Conservation (phyloP, 768 basidiomycete genomes). For the Leccinum subgranulosum region DNA sequence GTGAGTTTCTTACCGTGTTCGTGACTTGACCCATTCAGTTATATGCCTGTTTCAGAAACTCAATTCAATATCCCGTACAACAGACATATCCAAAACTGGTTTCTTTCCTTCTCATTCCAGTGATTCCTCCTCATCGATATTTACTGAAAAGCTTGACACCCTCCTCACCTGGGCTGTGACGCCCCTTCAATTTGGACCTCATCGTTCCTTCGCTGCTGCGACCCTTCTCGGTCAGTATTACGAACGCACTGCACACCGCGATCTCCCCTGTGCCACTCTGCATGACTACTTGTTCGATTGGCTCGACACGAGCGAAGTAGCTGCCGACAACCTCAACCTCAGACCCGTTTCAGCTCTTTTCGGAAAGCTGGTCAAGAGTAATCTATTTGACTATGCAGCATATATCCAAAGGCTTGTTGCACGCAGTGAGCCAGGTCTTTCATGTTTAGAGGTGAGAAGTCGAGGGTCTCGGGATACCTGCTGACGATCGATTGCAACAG, state of each 20-base stretch:
- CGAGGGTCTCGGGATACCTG: background rate
- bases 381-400: slow-evolving; percentile 67
- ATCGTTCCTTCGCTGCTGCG: slow-evolving; percentile 71
- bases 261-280: slow-evolving; percentile 55
- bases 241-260: slow-evolving; percentile 60
- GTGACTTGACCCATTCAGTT: background rate
- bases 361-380: slow-evolving; percentile 67
- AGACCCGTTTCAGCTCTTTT: slow-evolving; percentile 63
- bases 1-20: slow-evolving; percentile 18
- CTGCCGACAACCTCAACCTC: slow-evolving; percentile 53
- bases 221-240: slow-evolving; percentile 66
- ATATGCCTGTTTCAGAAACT: slow-evolving; percentile 49
- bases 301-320: slow-evolving; percentile 66
- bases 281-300: slow-evolving; percentile 81
- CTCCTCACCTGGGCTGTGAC: slow-evolving; percentile 82
- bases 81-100: slow-evolving; percentile 52
- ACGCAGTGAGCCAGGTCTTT: slow-evolving; percentile 65
- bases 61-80: slow-evolving; percentile 69
- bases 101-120: slow-evolving; percentile 53
- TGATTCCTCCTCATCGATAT: slow-evolving; percentile 38
- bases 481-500: slow-evolving; percentile 1
- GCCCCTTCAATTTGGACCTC: slow-evolving; percentile 77
- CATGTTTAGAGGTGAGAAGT: slow-evolving; percentile 46
- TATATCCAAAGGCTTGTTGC: slow-evolving; percentile 83
- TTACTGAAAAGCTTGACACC: slow-evolving; percentile 68